These are phyloP conservation scores for Diphasiastrum complanatum DNA, from an alignment of 83 land plant genomes.

Conservation along the genomic window DNA sequence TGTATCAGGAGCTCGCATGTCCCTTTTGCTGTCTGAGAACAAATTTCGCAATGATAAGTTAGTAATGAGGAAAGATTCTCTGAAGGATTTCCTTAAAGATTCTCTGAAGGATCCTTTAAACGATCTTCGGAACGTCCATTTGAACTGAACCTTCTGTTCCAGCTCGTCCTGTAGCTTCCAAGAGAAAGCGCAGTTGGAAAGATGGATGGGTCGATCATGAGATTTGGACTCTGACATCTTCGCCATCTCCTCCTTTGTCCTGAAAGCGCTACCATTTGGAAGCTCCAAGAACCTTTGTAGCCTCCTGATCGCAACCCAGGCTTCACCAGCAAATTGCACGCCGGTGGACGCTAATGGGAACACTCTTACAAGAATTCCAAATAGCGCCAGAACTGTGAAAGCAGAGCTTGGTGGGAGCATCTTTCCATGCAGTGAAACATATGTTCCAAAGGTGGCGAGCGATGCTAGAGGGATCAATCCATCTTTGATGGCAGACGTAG, in stretches of 20 bases:
- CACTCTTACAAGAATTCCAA: constrained; percentile 23
- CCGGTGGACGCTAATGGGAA: constrained; percentile 18
- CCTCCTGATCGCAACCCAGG: constrained; percentile 22
- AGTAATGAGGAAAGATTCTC: background rate
- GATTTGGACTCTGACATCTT: constrained; percentile 1
- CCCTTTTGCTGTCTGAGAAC: too few species aligned
- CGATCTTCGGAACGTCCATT: too few species aligned
- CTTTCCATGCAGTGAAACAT: constrained; percentile 27
- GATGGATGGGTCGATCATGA: background rate
- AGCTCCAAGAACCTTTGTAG: constrained; percentile 27
- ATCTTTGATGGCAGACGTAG: constrained; percentile 33
- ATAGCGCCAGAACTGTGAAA: constrained; percentile 33
- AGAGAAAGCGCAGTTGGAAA: constrained; percentile 16
- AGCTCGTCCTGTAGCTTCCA: constrained; percentile 15
- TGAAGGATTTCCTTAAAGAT: too few species aligned
- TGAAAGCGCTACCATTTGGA: constrained; percentile 15
- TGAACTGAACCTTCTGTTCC: too few species aligned
- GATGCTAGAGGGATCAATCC: constrained; percentile 22
- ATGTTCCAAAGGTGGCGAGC: constrained; percentile 30
- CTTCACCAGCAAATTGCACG: constrained; percentile 23
- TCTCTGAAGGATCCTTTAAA: background rate
- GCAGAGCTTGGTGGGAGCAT: constrained; percentile 20
- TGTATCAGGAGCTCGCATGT: too few species aligned
- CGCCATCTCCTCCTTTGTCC: constrained; percentile 2
- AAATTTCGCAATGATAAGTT: too few species aligned